Evolutionary conservation across 257 asterid species (phyloP), one percentile per base, ranked within the genome.

Genomic region (Linaria vulgaris): DNA sequence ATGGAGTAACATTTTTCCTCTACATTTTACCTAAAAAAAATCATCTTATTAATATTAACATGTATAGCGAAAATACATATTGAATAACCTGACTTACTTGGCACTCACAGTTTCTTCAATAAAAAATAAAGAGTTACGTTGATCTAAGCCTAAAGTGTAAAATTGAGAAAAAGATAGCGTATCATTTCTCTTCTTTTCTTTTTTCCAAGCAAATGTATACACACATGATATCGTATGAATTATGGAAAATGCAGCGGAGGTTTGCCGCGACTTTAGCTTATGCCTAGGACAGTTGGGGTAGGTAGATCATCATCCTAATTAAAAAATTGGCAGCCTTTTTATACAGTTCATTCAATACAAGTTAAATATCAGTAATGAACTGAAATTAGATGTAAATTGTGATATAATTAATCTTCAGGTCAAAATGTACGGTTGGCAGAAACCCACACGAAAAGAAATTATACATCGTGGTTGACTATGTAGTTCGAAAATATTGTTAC

Each of bases 361-460:
- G 34, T 27, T 27, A n/a, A n/a, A n/a, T n/a, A 2, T 6, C 34
- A 27, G 34, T 27, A 27, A 27, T 27, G 6, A 27, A 27, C 6
- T 27, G 34, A 6, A 27, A 27, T 2, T 27, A 27, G 6, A 27
- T 27, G n/a, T n/a, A n/a, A n/a, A n/a, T n/a, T n/a, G n/a, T n/a
- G n/a, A n/a, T n/a, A n/a, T n/a, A n/a, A 2, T 3, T 3, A 6
- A 30, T 30, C 37, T 2, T 3, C 14, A 54, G 70, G 78, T 73
- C 78, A 67, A 67, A 53, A 48, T 57, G 14, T 22, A 73, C 70
- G 55, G 74, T 73, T 52, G 78, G 79, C 66, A 24, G 56, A 53
- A 68, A 51, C 17, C 75, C 79, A 74, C 79, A 58, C 24, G 52
- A 48, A 51, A 27, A 56, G 30, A 3, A 19, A 2, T 1, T 10